Conservation (phyloP, 805 yeast species). For the Priceomyces carsonii region DNA sequence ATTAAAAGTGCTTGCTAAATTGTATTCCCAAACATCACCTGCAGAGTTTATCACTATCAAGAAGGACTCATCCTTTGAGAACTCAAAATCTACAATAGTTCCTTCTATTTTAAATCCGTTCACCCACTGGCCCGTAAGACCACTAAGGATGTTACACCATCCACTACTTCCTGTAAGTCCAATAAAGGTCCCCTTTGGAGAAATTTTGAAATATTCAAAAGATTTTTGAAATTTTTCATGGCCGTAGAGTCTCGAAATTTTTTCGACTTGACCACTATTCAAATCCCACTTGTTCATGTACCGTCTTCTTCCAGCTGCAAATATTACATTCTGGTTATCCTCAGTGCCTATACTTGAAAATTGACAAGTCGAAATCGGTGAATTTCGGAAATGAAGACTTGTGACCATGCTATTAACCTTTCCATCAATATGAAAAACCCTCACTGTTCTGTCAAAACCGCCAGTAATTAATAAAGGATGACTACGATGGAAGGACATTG, state of each 20-base stretch:
- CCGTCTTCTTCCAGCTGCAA: conserved; percentile 88
- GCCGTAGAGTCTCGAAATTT: conserved; percentile 87
- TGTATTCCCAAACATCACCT: conserved; percentile 92
- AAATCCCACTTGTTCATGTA: conserved; percentile 93
- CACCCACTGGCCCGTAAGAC: conserved; percentile 81
- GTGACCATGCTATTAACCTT: conserved; percentile 78
- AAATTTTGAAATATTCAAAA: conserved; percentile 81
- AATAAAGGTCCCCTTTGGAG: conserved; percentile 69
- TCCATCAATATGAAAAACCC: conserved; percentile 91
- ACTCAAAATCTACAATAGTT: conserved; percentile 75
- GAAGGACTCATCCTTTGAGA: conserved; percentile 48
- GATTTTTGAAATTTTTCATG: conserved; percentile 83
- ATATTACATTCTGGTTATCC: conserved; percentile 51
- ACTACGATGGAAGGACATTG: conserved; percentile 79
- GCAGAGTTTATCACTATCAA: conserved; percentile 63
- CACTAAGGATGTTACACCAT: conserved; percentile 81
- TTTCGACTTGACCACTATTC: conserved; percentile 67
- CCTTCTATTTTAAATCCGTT: conserved; percentile 91
- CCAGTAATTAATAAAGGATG: conserved; percentile 86
- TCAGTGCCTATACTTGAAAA: conserved; percentile 45
- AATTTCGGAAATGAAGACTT: conserved; percentile 72
- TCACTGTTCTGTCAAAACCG: conserved; percentile 86
- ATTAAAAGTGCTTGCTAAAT: conserved; percentile 13
- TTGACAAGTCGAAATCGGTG: conserved; percentile 77
- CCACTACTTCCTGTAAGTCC: conserved; percentile 86